Evolutionary conservation across 192 early-diverging fungal species (phyloP), one percentile per base, ranked within the genome.

Genomic region (Rhizophlyctis rosea): DNA sequence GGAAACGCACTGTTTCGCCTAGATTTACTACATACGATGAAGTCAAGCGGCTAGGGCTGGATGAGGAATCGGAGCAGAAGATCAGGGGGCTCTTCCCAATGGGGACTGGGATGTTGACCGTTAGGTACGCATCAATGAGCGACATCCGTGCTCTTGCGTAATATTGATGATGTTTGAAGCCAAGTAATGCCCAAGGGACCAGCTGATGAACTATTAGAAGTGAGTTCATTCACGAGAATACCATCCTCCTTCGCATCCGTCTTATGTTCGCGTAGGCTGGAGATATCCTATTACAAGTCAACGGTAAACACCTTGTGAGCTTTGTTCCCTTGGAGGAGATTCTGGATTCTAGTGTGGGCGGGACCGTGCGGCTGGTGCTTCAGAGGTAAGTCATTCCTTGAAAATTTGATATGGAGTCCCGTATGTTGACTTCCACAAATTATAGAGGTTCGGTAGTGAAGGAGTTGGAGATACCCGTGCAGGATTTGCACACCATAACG

Each of bases 101-200:
- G 23, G 81, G 83, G 23, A 89, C 87, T 62, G 90, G 90, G 35
- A 87, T 89, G 81, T 72, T 91, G 3, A 81, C 83, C 27, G 80
- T 80, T 1, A 81, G 85, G 64, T 77, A 74, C 5, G 84, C 84
- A 2, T 39, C 86, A 9, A 1, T 27, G 11, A n/a, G 13, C 1
- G 18, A 23, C 47, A 48, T 1, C 29, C 25, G 21, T n/a, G 33
- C 21, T 35, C 48, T 52, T 53, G 33, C 16, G 1, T 51, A 16
- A 49, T 3, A 39, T 51, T 3, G 18, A 60, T 62, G 28, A 29
- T 62, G 3, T 62, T 25, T 32, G 11, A 32, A 69, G 69, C 31
- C 70, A 72, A 47, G 69, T 76, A 14, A 47, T 70, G 28, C 87
- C 87, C 7, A 76, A 81, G 50, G 87, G 88, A 3, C 87, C 89